Evolutionary conservation across 495 filamentous ascomycete species (phyloP).

Genomic region (Pyrenula massariospora): DNA sequence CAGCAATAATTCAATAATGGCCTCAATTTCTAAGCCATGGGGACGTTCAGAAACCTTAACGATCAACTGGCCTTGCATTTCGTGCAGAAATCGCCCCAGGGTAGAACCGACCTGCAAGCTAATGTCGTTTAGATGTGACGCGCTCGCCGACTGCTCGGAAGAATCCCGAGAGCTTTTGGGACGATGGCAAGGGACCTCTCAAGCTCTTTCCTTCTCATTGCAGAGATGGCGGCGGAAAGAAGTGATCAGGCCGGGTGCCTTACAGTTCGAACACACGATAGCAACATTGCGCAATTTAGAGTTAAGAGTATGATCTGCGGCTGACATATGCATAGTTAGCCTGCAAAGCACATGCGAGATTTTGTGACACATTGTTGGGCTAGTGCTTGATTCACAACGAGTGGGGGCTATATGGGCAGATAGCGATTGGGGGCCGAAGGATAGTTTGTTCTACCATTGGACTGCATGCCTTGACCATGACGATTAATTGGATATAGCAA

Average conservation of each 20-base stretch:
- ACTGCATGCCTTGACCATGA: too few species aligned
- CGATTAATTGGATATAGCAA: too few species aligned
- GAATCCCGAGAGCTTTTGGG: background rate
- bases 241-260: too few species aligned
- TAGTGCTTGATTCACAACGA: background rate
- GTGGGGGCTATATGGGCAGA: background rate
- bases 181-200: background rate
- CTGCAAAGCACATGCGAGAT: background rate
- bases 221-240: background rate
- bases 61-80: background rate
- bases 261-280: background rate
- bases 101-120: too few species aligned
- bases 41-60: background rate
- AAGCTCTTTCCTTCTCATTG: background rate
- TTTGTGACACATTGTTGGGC: background rate
- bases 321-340: background rate
- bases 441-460: too few species aligned
- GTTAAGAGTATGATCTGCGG: background rate
- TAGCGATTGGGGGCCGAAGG: background rate
- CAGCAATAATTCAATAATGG: background rate
- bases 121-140: too few species aligned
- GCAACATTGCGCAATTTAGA: background rate
- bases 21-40: background rate
- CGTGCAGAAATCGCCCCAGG: background rate
- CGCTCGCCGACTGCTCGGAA: background rate